phyloP scores from a whole-genome alignment of 257 asterid species.

The Schizonepeta tenuifolia region DNA sequence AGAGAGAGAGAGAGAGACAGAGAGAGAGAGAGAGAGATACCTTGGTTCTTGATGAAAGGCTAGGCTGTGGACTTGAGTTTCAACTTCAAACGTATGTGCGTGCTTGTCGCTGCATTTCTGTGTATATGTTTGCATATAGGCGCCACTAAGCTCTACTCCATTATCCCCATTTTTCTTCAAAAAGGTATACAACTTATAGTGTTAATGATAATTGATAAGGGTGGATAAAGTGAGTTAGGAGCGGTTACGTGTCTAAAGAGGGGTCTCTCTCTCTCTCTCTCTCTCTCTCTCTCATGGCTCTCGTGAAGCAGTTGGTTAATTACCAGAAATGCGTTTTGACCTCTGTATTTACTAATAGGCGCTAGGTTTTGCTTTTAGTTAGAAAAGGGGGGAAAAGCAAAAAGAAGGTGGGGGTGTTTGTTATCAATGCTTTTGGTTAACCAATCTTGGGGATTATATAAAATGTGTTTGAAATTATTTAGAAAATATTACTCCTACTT shows the following conservation, averaged over 20 bases:
- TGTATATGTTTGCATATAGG: background rate
- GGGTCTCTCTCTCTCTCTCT: background rate
- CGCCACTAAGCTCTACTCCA: slow-evolving; percentile 32
- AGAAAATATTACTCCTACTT: background rate
- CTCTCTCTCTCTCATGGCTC: slow-evolving; percentile 33
- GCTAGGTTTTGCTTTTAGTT: slow-evolving; percentile 19
- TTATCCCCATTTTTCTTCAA: background rate
- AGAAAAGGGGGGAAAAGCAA: background rate
- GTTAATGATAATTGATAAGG: slow-evolving; percentile 9
- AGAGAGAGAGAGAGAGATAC: slow-evolving; percentile 34
- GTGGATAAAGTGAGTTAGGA: slow-evolving; percentile 31
- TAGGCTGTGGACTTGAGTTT: slow-evolving; percentile 24
- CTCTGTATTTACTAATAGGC: slow-evolving; percentile 28
- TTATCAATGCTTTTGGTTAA: slow-evolving; percentile 36
- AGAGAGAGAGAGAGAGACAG: slow-evolving; percentile 28
- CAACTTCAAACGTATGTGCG: slow-evolving; percentile 17
- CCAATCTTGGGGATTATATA: slow-evolving; percentile 4
- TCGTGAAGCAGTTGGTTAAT: slow-evolving; percentile 45
- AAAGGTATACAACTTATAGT: background rate
- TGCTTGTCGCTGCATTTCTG: no score
- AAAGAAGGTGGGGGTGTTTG: slow-evolving; percentile 26
- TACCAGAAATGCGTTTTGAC: slow-evolving; percentile 30
- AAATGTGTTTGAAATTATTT: background rate
- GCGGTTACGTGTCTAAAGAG: slow-evolving; percentile 45
- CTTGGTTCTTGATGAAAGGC: slow-evolving; percentile 38